A percentile compares a stretch with the other conserved stretches of the same genome.
Evolutionary conservation across 108 stramenopile genomes (phyloP).

Genomic region (Thalassiosira profunda): DNA sequence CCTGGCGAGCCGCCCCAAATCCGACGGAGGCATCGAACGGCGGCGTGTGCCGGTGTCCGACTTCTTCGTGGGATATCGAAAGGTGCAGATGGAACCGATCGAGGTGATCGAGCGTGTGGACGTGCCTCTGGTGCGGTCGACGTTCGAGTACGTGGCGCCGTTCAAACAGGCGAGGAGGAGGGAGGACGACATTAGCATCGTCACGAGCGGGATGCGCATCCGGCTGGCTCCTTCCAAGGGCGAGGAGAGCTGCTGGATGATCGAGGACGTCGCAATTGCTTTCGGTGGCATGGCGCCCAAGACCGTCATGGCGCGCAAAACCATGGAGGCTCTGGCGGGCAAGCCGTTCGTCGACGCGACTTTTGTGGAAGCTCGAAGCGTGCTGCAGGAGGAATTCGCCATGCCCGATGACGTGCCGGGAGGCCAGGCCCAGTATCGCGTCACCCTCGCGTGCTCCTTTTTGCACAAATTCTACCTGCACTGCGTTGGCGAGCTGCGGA

Average conservation of each 20-base stretch:
- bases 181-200: slow-evolving; percentile 97
- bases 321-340: slow-evolving; percentile 66
- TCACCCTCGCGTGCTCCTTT: slow-evolving; percentile 85
- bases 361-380: slow-evolving; percentile 64
- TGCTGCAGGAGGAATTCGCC: slow-evolving; percentile 74
- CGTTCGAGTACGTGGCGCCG: slow-evolving; percentile 89
- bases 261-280: slow-evolving; percentile 76
- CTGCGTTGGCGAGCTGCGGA: slow-evolving; percentile 58
- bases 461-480: slow-evolving; percentile 87
- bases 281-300: slow-evolving; percentile 97
- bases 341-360: slow-evolving; percentile 62
- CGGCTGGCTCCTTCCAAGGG: slow-evolving; percentile 44
- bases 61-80: slow-evolving; percentile 92
- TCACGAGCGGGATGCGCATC: slow-evolving; percentile 92
- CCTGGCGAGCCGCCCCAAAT: slow-evolving; percentile 56
- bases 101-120: slow-evolving; percentile 88
- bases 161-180: slow-evolving; percentile 96
- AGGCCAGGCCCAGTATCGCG: slow-evolving; percentile 92
- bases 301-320: slow-evolving; percentile 77
- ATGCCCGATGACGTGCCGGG: slow-evolving; percentile 89
- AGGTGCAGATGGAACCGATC: slow-evolving; percentile 71
- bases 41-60: slow-evolving; percentile 76
- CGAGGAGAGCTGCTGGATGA: slow-evolving; percentile 35
- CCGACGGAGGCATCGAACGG: slow-evolving; percentile 58
- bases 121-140: slow-evolving; percentile 65